Evolutionary conservation across 2,329 filamentous ascomycete species (phyloP).

Genomic region (Meredithiella fracta): DNA sequence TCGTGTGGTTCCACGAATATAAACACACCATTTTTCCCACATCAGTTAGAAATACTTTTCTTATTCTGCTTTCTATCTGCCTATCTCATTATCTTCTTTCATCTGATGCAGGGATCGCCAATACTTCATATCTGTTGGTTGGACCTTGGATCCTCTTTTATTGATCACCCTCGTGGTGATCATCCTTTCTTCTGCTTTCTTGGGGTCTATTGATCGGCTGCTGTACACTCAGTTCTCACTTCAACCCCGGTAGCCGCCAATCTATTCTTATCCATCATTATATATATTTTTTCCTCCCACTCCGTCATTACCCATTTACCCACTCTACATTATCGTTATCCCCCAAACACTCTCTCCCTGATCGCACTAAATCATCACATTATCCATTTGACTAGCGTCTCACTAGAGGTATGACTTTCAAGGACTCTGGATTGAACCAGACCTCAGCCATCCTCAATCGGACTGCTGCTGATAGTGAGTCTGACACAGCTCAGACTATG

Average conservation of each 20-base stretch:
- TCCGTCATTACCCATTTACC: neutral
- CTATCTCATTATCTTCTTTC: too few species aligned
- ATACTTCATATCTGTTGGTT: neutral
- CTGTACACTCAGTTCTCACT: neutral
- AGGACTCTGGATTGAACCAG: neutral
- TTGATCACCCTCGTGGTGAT: neutral
- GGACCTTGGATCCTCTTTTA: neutral
- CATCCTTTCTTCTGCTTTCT: neutral
- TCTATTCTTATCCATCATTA: neutral
- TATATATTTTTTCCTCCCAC: neutral
- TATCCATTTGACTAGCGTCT: too few species aligned
- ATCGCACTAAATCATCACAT: too few species aligned
- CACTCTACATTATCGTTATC: too few species aligned
- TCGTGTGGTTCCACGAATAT: too few species aligned
- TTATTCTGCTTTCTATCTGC: too few species aligned
- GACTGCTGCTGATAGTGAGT: neutral
- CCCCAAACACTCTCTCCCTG: too few species aligned
- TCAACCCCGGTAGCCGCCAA: neutral
- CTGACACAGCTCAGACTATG: neutral
- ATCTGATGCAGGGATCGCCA: too few species aligned
- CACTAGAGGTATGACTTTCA: neutral
- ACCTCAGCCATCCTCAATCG: neutral
- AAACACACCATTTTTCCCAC: too few species aligned
- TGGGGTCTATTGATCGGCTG: neutral
- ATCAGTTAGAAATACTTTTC: too few species aligned